Conservation (phyloP, 2,329 filamentous ascomycete species). For the Colletotrichum tamarilloi region DNA sequence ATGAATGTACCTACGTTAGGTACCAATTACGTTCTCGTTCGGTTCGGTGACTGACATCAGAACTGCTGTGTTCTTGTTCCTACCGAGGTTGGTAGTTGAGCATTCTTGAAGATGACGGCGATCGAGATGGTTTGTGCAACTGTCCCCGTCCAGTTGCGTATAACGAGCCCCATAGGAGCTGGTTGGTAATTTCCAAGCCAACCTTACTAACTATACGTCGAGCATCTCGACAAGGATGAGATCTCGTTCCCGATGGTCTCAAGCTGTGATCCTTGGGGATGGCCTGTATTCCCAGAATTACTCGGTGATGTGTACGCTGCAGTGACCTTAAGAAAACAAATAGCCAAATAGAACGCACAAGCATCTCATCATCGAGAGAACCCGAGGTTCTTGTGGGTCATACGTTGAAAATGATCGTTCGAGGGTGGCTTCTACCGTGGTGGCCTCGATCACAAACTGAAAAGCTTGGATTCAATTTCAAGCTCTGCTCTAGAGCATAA, state of each 20-base stretch:
- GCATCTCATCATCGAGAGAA: neutral
- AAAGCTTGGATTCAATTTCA: no score
- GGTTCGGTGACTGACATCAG: neutral
- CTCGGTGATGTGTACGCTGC: no score
- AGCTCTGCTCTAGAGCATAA: no score
- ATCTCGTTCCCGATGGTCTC: no score
- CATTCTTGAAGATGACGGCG: neutral
- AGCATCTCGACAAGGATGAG: neutral
- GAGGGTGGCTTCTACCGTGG: no score
- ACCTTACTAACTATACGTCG: neutral
- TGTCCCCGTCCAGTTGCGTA: neutral
- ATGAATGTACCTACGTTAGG: neutral
- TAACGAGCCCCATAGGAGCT: neutral
- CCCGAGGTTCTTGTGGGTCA: neutral
- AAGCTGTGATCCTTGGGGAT: neutral
- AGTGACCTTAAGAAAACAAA: no score
- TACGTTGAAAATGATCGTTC: no score
- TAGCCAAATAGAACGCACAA: no score
- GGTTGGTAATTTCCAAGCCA: no score
- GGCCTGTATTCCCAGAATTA: no score
- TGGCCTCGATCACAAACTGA: no score
- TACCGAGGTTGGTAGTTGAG: neutral
- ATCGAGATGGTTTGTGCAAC: neutral
- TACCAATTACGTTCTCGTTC: neutral
- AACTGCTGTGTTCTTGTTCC: neutral